Evolutionary conservation across 2,329 filamentous ascomycete genomes (phyloP), one percentile per base, ranked within the genome.

Genomic region (Colletotrichum neosansevieriae): DNA sequence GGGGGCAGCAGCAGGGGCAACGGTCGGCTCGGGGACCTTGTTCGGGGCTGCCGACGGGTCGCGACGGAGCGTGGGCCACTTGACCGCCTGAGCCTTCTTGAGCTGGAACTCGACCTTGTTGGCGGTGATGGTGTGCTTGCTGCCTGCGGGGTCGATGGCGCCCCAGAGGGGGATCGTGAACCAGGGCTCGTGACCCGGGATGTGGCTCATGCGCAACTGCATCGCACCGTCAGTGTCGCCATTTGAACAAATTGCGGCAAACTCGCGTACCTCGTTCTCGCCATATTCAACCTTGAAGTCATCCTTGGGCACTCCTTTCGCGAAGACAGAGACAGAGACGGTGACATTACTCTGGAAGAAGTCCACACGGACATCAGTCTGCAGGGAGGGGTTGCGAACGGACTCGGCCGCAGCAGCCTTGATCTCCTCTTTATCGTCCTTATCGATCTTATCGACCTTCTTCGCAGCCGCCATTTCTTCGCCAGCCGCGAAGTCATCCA

Each of bases 31-130:
- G 36, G 49, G 49, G 9, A 29, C 34, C 29, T 29, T 19, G 17
- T 15, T 9, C 1, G 59, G 32, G 29, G 69, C 34, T n/a, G 73
- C 42, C 4, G 60, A 42, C 2, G 70, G 24, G 6, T 66, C 42
- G 57, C 12, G 29, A 57, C 13, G 17, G 56, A 61, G 80, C 1
- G 79, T 75, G 29, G 84, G 78, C 93, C 93, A 96, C 76, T 93
- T 94, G 6, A 90, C 91, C 0, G 86, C 78, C 1, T 78, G 83
- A 45, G 84, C 82, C 78, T 97, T 97, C 69, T 85, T 85, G 15
- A 97, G 85, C 11, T 82, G 86, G 42, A 97, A 82, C 77, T 97
- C 94, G 61, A 97, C 85, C 77, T 97, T 97, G 74, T 89, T 93
- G 1, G 91, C 85, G 47, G 92, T 91, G 61, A 97, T 86, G 1